Evolutionary conservation across 2,329 filamentous ascomycete species (phyloP), one percentile per base, ranked within the genome.

Genomic region (Grosmannia serpens): DNA sequence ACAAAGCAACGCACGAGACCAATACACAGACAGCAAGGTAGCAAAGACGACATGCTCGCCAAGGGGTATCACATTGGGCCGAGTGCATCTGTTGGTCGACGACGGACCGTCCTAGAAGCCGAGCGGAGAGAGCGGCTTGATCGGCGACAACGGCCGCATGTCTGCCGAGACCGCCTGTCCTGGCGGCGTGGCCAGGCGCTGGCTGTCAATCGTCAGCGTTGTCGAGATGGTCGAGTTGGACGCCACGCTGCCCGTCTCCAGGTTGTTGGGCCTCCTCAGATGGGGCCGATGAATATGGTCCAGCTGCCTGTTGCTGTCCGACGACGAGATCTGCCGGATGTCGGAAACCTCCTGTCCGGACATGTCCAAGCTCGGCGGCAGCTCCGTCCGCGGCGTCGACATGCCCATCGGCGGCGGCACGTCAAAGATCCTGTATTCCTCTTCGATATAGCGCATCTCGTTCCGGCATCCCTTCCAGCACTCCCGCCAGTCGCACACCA

Each of bases 381-480:
- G 3, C 27, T 31, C 15, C 50, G 24, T 8, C 38, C n/a, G 52
- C 15, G 20, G 15, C 68, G 13, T 70, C 65, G 26, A 56, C n/a
- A 81, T 68, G 20, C 83, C 71, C 65, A 74, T 69, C 0, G 82
- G 83, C 7, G 81, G 76, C 4, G 81, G 77, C 66, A 80, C 76
- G 58, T 84, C 79, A 58, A 86, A 82, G 3, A 82, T 68, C 62
- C 72, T 73, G 64, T 87, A 86, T 66, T 88, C 85, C 63, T 85
- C 77, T 64, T 88, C 83, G 41, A 91, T 85, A 67, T 82, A 92
- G 64, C 84, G 84, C 62, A 89, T 85, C 71, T 97, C 92, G 15
- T 88, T 95, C 76, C 86, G 91, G 75, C 92, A 97, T 10, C 92
- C 92, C 70, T 94, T 91, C 92, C 92, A 97, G 74, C 92, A 97